These are phyloP conservation scores for Lipomyces kockii DNA, from an alignment of 805 yeast species.

Conservation along the genomic window DNA sequence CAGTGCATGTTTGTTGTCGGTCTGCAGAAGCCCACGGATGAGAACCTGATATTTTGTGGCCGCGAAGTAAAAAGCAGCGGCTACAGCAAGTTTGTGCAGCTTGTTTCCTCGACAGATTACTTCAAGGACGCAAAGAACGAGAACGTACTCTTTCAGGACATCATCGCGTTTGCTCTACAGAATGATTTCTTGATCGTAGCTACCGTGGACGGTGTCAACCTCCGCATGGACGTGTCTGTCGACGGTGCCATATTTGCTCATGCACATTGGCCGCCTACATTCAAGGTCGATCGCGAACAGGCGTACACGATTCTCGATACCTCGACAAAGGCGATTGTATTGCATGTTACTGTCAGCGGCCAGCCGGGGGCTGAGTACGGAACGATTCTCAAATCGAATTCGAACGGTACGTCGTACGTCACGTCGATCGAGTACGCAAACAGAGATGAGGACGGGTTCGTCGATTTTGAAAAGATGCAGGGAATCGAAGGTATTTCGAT, in stretches of 20 bases:
- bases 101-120: conserved; percentile 60
- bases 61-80: conserved; percentile 34
- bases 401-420: conserved; percentile 86
- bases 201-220: conserved; percentile 52
- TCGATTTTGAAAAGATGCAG: conserved; percentile 84
- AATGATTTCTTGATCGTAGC: conserved; percentile 80
- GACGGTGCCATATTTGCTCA: conserved; percentile 80
- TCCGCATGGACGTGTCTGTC: conserved; percentile 73
- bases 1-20: conserved; percentile 73
- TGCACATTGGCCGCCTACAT: conserved; percentile 74
- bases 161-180: conserved; percentile 74
- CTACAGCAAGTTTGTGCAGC: conserved; percentile 14
- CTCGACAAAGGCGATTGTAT: conserved; percentile 68
- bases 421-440: conserved; percentile 71
- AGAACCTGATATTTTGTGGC: conserved; percentile 69
- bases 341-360: conserved; percentile 76
- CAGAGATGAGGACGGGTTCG: conserved; percentile 72
- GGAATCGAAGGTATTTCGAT: conserved; percentile 84
- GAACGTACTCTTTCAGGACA: conserved; percentile 55
- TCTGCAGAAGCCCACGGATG: conserved; percentile 52
- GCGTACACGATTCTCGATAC: conserved; percentile 84
- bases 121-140: conserved; percentile 41
- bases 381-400: conserved; percentile 81
- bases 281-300: conserved; percentile 62
- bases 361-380: conserved; percentile 67